Conservation (phyloP, 352 stramenopile genomes). For the Globisporangium cylindrosporum region DNA sequence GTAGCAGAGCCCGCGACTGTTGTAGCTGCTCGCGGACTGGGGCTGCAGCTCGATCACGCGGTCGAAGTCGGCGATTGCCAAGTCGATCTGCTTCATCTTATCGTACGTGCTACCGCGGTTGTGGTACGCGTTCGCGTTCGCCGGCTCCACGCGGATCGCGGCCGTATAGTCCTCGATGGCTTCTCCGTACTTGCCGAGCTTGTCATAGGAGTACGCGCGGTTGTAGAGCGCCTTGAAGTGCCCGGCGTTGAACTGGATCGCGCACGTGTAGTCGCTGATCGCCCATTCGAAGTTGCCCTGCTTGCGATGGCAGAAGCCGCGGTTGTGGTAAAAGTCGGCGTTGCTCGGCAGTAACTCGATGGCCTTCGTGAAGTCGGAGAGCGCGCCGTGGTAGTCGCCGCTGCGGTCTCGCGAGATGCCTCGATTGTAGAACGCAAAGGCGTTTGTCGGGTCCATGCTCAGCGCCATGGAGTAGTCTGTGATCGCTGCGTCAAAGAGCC, state of each 20-base stretch:
- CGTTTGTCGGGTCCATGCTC: conserved; percentile 65
- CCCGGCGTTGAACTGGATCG: conserved; percentile 58
- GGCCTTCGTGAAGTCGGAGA: conserved; percentile 77
- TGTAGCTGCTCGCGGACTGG: conserved; percentile 67
- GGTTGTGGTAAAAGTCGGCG: conserved; percentile 84
- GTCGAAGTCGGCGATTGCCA: conserved; percentile 72
- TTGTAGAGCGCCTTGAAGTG: conserved; percentile 92
- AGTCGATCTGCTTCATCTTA: conserved; percentile 59
- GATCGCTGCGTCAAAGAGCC: conserved; percentile 71
- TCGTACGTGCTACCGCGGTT: conserved; percentile 82
- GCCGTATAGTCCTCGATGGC: conserved; percentile 78
- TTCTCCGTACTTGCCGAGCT: conserved; percentile 60
- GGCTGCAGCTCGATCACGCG: conserved; percentile 58
- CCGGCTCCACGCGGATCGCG: conserved; percentile 59
- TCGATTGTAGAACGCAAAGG: conserved; percentile 81
- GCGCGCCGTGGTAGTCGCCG: conserved; percentile 78
- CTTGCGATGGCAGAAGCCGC: conserved; percentile 81
- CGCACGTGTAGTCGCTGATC: conserved; percentile 75
- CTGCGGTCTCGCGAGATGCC: conserved; percentile 83
- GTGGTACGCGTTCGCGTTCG: conserved; percentile 80
- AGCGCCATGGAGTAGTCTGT: conserved; percentile 72
- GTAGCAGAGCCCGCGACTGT: conserved; percentile 75
- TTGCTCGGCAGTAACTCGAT: conserved; percentile 75
- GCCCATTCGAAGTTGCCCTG: conserved; percentile 75
- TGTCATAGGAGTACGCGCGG: conserved; percentile 84